Evolutionary conservation across 805 yeast genomes (phyloP).

Genomic region (Cyberlindnera bimundalis): DNA sequence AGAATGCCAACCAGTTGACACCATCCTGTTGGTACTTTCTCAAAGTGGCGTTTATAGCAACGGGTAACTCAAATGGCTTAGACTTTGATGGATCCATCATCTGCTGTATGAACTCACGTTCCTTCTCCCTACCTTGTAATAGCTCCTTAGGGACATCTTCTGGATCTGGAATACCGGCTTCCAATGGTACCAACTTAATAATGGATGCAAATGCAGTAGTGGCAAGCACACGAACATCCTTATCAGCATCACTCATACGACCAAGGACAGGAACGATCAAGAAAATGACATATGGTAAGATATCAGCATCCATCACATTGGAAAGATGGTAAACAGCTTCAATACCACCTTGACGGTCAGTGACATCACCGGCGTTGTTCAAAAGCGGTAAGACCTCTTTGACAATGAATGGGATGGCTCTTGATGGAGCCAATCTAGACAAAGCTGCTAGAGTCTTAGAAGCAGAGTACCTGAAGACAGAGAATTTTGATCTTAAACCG

Average conservation of each 20-base stretch:
- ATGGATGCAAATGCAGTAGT: constrained; percentile 96
- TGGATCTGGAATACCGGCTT: constrained; percentile 96
- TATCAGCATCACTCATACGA: constrained; percentile 94
- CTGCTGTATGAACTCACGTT: constrained; percentile 90
- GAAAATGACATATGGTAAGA: constrained; percentile 92
- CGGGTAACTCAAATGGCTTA: constrained; percentile 83
- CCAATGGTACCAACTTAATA: constrained; percentile 92
- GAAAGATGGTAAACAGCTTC: constrained; percentile 88
- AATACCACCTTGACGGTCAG: constrained; percentile 87
- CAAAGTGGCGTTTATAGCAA: constrained; percentile 85
- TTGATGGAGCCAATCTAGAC: constrained; percentile 63
- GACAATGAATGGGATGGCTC: constrained; percentile 77
- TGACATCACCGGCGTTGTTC: constrained; percentile 65
- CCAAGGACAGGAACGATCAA: constrained; percentile 95
- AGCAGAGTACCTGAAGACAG: constrained; percentile 86
- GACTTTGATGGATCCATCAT: constrained; percentile 97
- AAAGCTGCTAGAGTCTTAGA: constrained; percentile 85
- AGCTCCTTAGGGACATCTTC: constrained; percentile 82
- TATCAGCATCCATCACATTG: constrained; percentile 78
- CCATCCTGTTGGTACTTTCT: constrained; percentile 98
- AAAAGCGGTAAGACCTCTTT: constrained; percentile 74
- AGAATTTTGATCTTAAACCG: constrained; percentile 61
- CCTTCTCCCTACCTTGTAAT: constrained; percentile 85
- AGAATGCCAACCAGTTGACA: constrained; percentile 94
- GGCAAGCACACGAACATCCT: constrained; percentile 83